Evolutionary conservation across 352 stramenopile species (phyloP).

Genomic region (Globisporangium paddicum): DNA sequence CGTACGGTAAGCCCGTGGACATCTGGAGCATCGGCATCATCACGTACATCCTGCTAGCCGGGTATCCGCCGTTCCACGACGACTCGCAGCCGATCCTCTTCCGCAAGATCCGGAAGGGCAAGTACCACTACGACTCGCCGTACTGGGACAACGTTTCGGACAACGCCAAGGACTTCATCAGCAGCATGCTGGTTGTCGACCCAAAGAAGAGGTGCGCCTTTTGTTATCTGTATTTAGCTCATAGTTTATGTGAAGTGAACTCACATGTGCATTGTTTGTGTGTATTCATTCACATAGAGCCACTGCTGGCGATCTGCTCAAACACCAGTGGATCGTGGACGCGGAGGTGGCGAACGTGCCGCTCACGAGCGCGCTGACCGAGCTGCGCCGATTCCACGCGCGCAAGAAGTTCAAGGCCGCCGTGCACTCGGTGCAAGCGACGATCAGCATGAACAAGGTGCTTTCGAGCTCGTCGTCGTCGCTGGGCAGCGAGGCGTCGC

Average conservation of each 20-base stretch:
- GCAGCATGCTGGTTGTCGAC: slow-evolving; percentile 78
- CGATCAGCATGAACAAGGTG: slow-evolving; percentile 78
- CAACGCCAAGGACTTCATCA: slow-evolving; percentile 89
- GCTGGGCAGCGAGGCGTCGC: slow-evolving; percentile 14
- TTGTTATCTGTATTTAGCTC: not conserved
- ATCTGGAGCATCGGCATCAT: slow-evolving; percentile 91
- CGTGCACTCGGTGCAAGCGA: slow-evolving; percentile 74
- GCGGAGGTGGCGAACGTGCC: slow-evolving; percentile 64
- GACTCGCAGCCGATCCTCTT: slow-evolving; percentile 93
- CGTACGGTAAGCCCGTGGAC: slow-evolving; percentile 78
- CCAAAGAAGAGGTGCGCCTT: slow-evolving; percentile 58
- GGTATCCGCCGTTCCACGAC: slow-evolving; percentile 90
- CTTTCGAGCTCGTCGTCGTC: slow-evolving; percentile 29
- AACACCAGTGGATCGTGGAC: slow-evolving; percentile 76
- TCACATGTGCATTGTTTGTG: not conserved
- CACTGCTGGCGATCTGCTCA: slow-evolving; percentile 47
- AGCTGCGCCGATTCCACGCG: slow-evolving; percentile 78
- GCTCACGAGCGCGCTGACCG: slow-evolving; percentile 66
- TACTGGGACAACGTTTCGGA: slow-evolving; percentile 89
- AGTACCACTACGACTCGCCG: slow-evolving; percentile 84
- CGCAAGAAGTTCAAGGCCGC: slow-evolving; percentile 82
- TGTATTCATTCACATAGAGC: slow-evolving; percentile 20
- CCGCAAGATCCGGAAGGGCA: slow-evolving; percentile 80
- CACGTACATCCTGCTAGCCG: slow-evolving; percentile 83
- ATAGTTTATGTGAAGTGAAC: not conserved